phyloP scores from a whole-genome alignment of 352 stramenopile genomes.

The Discostella stelligera region DNA sequence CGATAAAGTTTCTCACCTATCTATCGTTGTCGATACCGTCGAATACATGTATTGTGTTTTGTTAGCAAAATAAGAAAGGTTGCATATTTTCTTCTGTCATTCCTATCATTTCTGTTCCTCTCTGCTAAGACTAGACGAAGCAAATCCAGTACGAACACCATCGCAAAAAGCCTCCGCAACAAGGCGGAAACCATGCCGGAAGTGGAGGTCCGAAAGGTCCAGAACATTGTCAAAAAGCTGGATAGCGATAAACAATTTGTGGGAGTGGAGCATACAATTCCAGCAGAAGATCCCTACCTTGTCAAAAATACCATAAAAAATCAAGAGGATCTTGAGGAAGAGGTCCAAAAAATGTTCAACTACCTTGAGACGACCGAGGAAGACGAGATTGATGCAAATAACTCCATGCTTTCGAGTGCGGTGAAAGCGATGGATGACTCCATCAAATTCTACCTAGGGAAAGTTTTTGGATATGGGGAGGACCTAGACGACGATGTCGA shows the following conservation, averaged over 20 bases:
- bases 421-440: slow-evolving; percentile 45
- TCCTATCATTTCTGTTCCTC: slow-evolving; percentile 16
- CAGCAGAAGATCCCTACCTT: neutral
- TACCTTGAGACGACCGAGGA: slow-evolving; percentile 40
- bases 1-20: neutral
- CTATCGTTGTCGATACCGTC: neutral
- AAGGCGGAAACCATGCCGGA: slow-evolving; percentile 32
- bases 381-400: slow-evolving; percentile 46
- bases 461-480: slow-evolving; percentile 28
- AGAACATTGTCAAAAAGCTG: slow-evolving; percentile 10
- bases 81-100: slow-evolving; percentile 12
- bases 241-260: slow-evolving; percentile 25
- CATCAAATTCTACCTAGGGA: slow-evolving; percentile 41
- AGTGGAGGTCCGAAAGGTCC: slow-evolving; percentile 23
- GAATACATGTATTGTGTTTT: no score
- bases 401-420: slow-evolving; percentile 33
- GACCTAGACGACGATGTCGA: slow-evolving; percentile 27
- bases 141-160: neutral
- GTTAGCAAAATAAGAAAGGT: slow-evolving; percentile 20
- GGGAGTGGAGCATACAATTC: slow-evolving; percentile 1
- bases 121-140: slow-evolving; percentile 7
- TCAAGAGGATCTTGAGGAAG: slow-evolving; percentile 32
- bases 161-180: slow-evolving; percentile 27
- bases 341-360: slow-evolving; percentile 23
- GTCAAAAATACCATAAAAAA: slow-evolving; percentile 8